A percentile compares a stretch with the other conserved stretches of the same genome.
Conservation (phyloP, 345 rosid species). For the Gossypium herbaceum region DNA sequence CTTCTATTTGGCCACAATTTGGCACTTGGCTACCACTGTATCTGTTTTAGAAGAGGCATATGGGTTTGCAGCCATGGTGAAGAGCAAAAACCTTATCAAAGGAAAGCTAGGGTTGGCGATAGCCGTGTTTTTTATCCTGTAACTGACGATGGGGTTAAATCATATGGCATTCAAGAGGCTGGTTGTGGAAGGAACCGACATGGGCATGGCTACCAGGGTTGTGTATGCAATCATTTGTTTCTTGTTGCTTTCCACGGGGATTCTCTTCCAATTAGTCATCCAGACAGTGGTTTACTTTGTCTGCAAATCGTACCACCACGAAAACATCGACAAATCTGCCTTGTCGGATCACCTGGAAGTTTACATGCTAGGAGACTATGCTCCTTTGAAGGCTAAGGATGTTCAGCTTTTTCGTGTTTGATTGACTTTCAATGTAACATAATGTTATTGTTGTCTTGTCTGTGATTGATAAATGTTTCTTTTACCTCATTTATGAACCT, state of each 20-base stretch:
- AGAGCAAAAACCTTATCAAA: slow-evolving; percentile 34
- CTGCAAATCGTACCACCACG: slow-evolving; percentile 58
- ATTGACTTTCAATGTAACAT: background rate
- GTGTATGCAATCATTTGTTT: slow-evolving; percentile 28
- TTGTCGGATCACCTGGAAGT: slow-evolving; percentile 51
- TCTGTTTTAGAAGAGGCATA: slow-evolving; percentile 47
- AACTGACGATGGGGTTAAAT: background rate
- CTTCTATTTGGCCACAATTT: slow-evolving; percentile 33
- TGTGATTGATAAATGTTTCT: background rate
- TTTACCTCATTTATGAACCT: background rate
- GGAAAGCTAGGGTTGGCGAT: slow-evolving; percentile 35
- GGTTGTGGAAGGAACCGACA: slow-evolving; percentile 29
- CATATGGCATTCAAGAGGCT: slow-evolving; percentile 15
- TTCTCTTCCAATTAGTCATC: slow-evolving; percentile 34
- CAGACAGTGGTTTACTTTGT: slow-evolving; percentile 52
- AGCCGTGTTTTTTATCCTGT: slow-evolving; percentile 20
- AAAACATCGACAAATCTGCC: slow-evolving; percentile 48
- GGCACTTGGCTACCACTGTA: slow-evolving; percentile 50
- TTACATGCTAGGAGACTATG: slow-evolving; percentile 44
- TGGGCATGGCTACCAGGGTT: slow-evolving; percentile 21
- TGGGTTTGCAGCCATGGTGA: slow-evolving; percentile 35
- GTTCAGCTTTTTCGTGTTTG: slow-evolving; percentile 32
- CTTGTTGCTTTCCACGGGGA: slow-evolving; percentile 30
- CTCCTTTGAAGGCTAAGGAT: slow-evolving; percentile 45
- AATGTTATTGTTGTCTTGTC: too few relatives aligned